Base-by-base conservation (phyloP, 805 yeast species). In the Myxozyma neotropica region DNA sequence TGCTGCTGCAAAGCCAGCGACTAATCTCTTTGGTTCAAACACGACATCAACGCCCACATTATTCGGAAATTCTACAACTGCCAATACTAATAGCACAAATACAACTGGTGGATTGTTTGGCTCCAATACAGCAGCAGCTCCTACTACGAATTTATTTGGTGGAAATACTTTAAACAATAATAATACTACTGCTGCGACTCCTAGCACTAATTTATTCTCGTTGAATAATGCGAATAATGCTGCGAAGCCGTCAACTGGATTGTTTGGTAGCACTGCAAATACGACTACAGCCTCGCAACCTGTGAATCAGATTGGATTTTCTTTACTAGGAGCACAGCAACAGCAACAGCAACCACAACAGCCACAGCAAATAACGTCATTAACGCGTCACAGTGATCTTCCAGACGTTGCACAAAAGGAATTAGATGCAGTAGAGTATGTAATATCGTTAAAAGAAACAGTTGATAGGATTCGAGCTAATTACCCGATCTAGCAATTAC, bases 301-400 rank as follows among this genome's bases (percentile, higher is more conserved):
- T n/a, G n/a, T n/a, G n/a, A 2, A 15, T 36, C 7, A n/a, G n/a
- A 4, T 31, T 46, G 1, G 33, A 17, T 8, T n/a, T 15, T 7
- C 50, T 15, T 8, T 29, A 17, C 24, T 27, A 42, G 26, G 17
- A 8, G 29, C 10, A 33, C 52, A 52, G n/a, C 38, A 35, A 43
- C 39, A 48, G 10, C 43, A 47, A 19, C 39, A 31, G 38, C 53
- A 33, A 51, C 52, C 10, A 39, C 54, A 19, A 23, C 38, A 17
- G n/a, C 53, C 2, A 43, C 57, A 47, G 44, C 63, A 54, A 27
- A 75, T 83, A 57, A 81, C 85, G 1, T 80, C 86, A 1, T 77
- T 83, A 74, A 81, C 86, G 0, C 70, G 87, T 35, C 84, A 83
- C 4, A 79, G 83, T 4, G 87, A 83, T 66, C 78, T 83, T 42